A percentile compares a stretch with the other conserved stretches of the same genome.
phyloP scores from a whole-genome alignment of 169 alveolate species.

The Cryptosporidium ubiquitum region DNA sequence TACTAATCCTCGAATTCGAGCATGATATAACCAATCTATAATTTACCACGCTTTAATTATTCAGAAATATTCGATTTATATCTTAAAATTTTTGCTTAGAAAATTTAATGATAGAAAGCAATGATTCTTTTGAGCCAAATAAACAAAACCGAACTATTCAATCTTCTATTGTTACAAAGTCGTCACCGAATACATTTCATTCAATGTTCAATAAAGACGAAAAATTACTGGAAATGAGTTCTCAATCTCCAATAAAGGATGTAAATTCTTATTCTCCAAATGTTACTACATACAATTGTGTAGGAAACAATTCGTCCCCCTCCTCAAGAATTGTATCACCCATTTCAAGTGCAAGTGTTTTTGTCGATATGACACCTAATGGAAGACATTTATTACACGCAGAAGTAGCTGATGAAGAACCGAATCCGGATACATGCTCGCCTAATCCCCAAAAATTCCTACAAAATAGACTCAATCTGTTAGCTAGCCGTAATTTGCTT shows the following conservation, averaged over 20 bases:
- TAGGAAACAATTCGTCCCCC: slow-evolving; percentile 52
- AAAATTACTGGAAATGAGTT: slow-evolving; percentile 15
- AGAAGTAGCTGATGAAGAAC: slow-evolving; percentile 73
- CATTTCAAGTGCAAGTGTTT: slow-evolving; percentile 63
- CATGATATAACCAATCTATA: slow-evolving; percentile 23
- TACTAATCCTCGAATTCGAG: slow-evolving; percentile 60
- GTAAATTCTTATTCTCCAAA: slow-evolving; percentile 6
- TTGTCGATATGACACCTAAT: slow-evolving; percentile 73
- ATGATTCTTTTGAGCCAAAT: slow-evolving; percentile 51
- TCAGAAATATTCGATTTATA: not conserved
- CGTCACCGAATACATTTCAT: slow-evolving; percentile 20
- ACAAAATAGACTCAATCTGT: slow-evolving; percentile 38
- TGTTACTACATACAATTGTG: not conserved
- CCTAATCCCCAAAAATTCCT: slow-evolving; percentile 47
- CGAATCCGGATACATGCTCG: slow-evolving; percentile 68
- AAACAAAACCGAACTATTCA: slow-evolving; percentile 3
- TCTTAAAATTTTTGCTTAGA: not conserved
- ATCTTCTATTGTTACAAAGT: slow-evolving; percentile 9
- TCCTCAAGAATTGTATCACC: slow-evolving; percentile 56
- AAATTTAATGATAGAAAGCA: slow-evolving; percentile 45
- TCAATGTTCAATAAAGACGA: slow-evolving; percentile 40
- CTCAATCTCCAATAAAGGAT: slow-evolving; percentile 41
- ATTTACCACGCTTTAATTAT: slow-evolving; percentile 32
- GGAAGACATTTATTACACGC: slow-evolving; percentile 51
- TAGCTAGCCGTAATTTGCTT: slow-evolving; percentile 61